A percentile compares a stretch with the other conserved stretches of the same genome.
Evolutionary conservation across 768 basidiomycete genomes (phyloP).

Genomic region (Russula sp.): DNA sequence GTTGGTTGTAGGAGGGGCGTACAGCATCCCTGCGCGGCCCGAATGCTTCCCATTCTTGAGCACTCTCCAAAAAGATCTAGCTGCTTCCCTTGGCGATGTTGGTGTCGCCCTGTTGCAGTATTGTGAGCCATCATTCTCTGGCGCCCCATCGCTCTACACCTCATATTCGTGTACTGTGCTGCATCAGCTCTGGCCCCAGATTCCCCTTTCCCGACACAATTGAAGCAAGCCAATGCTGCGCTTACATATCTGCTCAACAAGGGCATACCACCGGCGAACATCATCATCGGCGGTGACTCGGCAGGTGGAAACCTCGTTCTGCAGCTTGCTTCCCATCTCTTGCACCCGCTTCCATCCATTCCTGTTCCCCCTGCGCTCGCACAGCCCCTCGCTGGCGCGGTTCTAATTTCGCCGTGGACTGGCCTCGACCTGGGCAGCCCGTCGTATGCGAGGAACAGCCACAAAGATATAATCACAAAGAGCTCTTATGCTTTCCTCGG

Average conservation of each 20-base stretch:
- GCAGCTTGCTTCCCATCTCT: slow-evolving; percentile 19
- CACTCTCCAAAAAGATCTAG: not conserved
- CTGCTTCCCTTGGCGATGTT: not conserved
- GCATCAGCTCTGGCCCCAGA: not conserved
- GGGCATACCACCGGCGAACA: slow-evolving; percentile 19
- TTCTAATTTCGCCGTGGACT: slow-evolving; percentile 8
- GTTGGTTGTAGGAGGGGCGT: not conserved
- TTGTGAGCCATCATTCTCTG: not conserved
- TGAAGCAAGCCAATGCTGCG: slow-evolving; percentile 18
- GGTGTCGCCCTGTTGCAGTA: slow-evolving; percentile 3
- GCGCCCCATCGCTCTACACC: not conserved
- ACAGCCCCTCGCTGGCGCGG: not conserved
- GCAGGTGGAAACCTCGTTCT: slow-evolving; percentile 22
- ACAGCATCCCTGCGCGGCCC: not conserved
- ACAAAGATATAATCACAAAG: not conserved
- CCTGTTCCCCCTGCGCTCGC: not conserved
- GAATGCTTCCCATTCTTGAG: not conserved
- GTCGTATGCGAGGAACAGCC: not conserved
- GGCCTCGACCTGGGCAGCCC: not conserved
- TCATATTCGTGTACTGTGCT: too few relatives aligned
- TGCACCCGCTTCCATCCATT: slow-evolving; percentile 19
- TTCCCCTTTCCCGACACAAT: slow-evolving; percentile 20
- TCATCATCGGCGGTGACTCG: slow-evolving; percentile 22
- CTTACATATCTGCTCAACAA: slow-evolving; percentile 17
- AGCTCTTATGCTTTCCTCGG: not conserved